Evolutionary conservation across 257 asterid genomes (phyloP), one percentile per base, ranked within the genome.

Genomic region (Solanum bukasovii): DNA sequence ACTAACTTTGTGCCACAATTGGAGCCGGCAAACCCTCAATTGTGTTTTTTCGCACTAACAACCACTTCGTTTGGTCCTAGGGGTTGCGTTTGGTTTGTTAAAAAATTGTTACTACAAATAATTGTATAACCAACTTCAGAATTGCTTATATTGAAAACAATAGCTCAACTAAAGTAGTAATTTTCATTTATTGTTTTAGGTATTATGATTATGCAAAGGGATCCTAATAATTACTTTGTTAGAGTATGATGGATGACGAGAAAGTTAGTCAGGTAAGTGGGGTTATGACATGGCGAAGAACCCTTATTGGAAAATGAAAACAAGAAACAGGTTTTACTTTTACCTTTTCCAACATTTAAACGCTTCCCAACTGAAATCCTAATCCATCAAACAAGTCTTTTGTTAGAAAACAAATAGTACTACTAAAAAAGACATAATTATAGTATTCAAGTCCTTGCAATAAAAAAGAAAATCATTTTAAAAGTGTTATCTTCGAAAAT

Each of bases 1-100:
- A 79, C 90, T 65, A 79, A 79, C 90, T 90, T 85, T 73, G 91
- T 88, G 91, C 90, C 90, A 87, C 91, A 88, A 87, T 67, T 37
- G 87, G 87, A 87, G 86, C 90, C 88, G 92, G 89, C 93, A 87
- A 72, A 68, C 56, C 82, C 87, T 90, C 87, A 88, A 81, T 87
- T 88, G 92, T 84, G 85, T 87, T 33, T 33, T 33, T 84, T 88
- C 3, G 44, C 65, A 84, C 91, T 85, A 88, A 90, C 87, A 42
- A 20, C 88, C 89, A n/a, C 31, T 63, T n/a, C 2, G 71, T 63
- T 23, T 65, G 20, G 72, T 27, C 37, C 3, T 31, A 7, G 40
- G 38, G 5, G n/a, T 71, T 71, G 77, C n/a, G 11, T 31, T 71
- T 71, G 42, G 25, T 59, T 59, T 59, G 25, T 20, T 20, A 31